Evolutionary conservation across 371 early-diverging fungal species (phyloP), one percentile per base, ranked within the genome.

Genomic region (Actinomucor elegans): DNA sequence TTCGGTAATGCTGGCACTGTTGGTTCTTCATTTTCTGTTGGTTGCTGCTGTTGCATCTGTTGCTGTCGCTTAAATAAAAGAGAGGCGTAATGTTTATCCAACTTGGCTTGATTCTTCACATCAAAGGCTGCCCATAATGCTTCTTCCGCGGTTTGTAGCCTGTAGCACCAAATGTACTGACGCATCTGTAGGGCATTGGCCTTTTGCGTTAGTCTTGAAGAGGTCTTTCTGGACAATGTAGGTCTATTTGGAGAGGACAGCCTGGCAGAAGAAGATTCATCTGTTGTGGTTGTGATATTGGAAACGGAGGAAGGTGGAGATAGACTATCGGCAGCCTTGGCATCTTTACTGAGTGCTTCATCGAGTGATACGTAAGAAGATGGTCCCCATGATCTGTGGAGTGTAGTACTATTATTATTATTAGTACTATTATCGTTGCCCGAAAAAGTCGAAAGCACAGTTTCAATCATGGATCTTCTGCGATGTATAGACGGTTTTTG

Each of bases 121-220:
- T 48, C 55, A 17, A 55, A 55, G 24, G 55, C 55, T 12, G 48
- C 26, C 55, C 55, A 55, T 14, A 48, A 36, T 2, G 42, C 42
- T 24, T 24, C 42, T 26, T 42, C 42, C 2, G 23, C 27, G n/a
- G 23, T 42, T 26, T 42, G 42, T 15, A 34, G 33, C 14, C 48
- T 46, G 41, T 55, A 55, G 14, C 55, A 55, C 55, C 55, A 55
- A 26, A 55, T 40, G 26, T 40, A 55, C 14, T 47, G 40, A 48
- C 55, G 37, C 18, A 23, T 47, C 17, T 48, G 37, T 14, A 55
- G 23, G 8, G 41, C 38, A 17, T 14, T 40, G 34, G 32, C 48
- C 34, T 47, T 55, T 40, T 48, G 48, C 4, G 29, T 32, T 33
- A 55, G 20, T 34, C 21, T 29, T 3, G 26, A 11, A 2, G 52